Evolutionary conservation across 495 filamentous ascomycete genomes (phyloP).

Genomic region (Lepraria neglecta): DNA sequence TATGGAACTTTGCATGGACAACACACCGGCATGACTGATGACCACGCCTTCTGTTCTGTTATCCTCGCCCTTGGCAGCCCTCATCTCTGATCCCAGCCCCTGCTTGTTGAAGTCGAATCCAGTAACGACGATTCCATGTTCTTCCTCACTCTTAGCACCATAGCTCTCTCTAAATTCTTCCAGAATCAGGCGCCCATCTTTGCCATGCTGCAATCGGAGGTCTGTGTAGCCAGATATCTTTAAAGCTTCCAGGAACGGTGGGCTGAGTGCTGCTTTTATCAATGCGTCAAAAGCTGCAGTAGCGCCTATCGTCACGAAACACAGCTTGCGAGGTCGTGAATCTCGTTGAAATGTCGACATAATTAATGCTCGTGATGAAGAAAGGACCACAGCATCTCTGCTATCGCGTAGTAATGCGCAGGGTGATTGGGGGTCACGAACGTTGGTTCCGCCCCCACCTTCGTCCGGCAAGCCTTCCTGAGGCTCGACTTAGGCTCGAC

Average conservation of each 20-base stretch:
- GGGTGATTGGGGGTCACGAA: no score
- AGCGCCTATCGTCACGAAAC: constrained; percentile 85
- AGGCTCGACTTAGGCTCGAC: no score
- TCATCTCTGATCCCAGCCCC: constrained; percentile 53
- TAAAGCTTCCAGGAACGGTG: constrained; percentile 55
- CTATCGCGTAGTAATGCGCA: no score
- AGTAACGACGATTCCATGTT: constrained; percentile 45
- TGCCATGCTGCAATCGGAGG: constrained; percentile 72
- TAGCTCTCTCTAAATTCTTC: constrained; percentile 32
- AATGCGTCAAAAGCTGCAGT: constrained; percentile 76
- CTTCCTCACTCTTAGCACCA: constrained; percentile 21
- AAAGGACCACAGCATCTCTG: no score
- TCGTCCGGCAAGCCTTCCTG: no score
- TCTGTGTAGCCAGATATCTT: constrained; percentile 50
- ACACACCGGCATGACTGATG: constrained; percentile 78
- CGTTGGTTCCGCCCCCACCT: no score
- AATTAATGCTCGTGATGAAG: not conserved
- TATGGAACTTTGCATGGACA: not conserved
- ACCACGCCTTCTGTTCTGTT: constrained; percentile 53
- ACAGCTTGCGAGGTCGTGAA: constrained; percentile 36
- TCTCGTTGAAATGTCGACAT: constrained; percentile 1
- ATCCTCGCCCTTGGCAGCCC: constrained; percentile 36
- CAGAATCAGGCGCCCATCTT: constrained; percentile 45
- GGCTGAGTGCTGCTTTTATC: constrained; percentile 55
- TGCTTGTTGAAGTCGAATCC: constrained; percentile 60